Evolutionary conservation across 2,329 filamentous ascomycete genomes (phyloP), one percentile per base, ranked within the genome.

Genomic region (Sporothrix luriei): DNA sequence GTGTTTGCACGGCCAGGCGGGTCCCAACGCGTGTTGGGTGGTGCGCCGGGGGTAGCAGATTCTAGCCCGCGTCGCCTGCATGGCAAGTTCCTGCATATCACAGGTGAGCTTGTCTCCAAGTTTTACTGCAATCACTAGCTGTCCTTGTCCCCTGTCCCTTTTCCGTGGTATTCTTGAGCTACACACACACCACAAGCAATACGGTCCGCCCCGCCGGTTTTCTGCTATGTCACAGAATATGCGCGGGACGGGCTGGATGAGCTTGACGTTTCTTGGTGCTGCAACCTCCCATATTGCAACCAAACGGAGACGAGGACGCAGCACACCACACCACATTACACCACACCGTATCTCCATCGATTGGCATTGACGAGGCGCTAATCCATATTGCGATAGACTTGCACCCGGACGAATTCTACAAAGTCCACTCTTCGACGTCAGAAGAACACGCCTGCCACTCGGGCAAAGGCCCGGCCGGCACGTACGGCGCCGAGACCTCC

Each of bases 391-490:
- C 65, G 40, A 68, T 74, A 97, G 95, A 99, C 81, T 86, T 98
- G 75, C 95, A 99, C 76, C 93, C 93, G 61, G 95, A 99, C 78
- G 87, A 88, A 55, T 91, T 92, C 80, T 99, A 97, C 84, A 90
- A 92, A 79, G 80, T 86, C 9, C 90, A 94, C 78, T 87, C 92
- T 13, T 91, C 91, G 29, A 91, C 91, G 57, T 83, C 86, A 49
- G 84, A 87, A 74, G 84, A 87, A 40, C 80, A 86, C 72, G 90
- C 90, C 72, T 99, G 95, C 80, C 95, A 99, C 77, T 85, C 89
- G 69, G 89, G 90, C 71, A 82, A 87, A 71, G 95, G 95, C 14
- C 82, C 87, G 6, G 91, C 94, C 9, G 94, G 94, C 59, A 83
- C 86, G 66, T 95, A 93, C 77, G 95, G 95, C 76, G 90, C 93